Evolutionary conservation across 345 rosid genomes (phyloP).

Genomic region (Kandelia obovata): DNA sequence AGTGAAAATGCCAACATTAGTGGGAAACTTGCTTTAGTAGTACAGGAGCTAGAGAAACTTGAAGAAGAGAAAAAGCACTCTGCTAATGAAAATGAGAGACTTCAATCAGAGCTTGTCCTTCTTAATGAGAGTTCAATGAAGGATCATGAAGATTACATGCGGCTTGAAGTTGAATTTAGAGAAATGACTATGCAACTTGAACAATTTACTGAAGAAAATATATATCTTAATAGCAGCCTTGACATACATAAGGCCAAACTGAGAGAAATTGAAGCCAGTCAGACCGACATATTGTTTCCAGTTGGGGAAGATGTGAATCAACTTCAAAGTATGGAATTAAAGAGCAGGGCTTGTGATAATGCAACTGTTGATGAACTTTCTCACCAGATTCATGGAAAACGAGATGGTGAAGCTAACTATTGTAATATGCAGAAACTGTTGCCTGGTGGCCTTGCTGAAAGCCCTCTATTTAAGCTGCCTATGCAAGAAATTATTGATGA

Average conservation of each 20-base stretch:
- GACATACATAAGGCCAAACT: slow-evolving; percentile 35
- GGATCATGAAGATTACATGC: slow-evolving; percentile 36
- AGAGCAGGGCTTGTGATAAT: slow-evolving; percentile 16
- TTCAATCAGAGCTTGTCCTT: slow-evolving; percentile 48
- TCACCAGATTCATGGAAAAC: slow-evolving; percentile 20
- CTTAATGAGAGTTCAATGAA: slow-evolving; percentile 47
- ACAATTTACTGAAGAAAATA: slow-evolving; percentile 47
- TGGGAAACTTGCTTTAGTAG: slow-evolving; percentile 37
- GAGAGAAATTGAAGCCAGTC: slow-evolving; percentile 33
- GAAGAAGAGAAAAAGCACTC: slow-evolving; percentile 51
- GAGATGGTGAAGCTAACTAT: slow-evolving; percentile 20
- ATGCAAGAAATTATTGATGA: slow-evolving; percentile 35
- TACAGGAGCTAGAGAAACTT: slow-evolving; percentile 48
- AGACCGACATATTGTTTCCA: slow-evolving; percentile 18
- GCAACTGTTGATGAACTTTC: slow-evolving; percentile 28
- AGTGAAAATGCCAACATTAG: slow-evolving; percentile 50
- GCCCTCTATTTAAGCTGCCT: slow-evolving; percentile 11
- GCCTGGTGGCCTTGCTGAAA: slow-evolving; percentile 13
- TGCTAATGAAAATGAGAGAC: slow-evolving; percentile 48
- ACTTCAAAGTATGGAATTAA: slow-evolving; percentile 23
- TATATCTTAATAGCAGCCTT: slow-evolving; percentile 40
- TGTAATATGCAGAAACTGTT: slow-evolving; percentile 15
- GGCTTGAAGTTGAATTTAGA: slow-evolving; percentile 41
- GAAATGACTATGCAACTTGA: slow-evolving; percentile 42
- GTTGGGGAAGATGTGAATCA: slow-evolving; percentile 28